Evolutionary conservation across 352 stramenopile genomes (phyloP).

Genomic region (Pythium graminicola): DNA sequence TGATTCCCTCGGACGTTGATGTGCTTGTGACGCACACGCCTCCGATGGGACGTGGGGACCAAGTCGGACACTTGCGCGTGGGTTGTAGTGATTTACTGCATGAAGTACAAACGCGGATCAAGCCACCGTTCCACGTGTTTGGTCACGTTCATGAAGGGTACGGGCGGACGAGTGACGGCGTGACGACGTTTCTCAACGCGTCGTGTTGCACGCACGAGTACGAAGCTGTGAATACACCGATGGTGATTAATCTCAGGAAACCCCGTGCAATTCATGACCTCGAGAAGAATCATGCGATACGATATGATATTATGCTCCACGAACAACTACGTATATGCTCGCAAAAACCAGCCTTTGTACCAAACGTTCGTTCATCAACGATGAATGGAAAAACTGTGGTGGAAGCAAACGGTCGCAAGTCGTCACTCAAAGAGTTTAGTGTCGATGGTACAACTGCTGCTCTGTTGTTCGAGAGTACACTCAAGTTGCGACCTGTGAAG

Average conservation of each 20-base stretch:
- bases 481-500: slow-evolving; percentile 55
- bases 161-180: slow-evolving; percentile 54
- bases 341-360: slow-evolving; percentile 48
- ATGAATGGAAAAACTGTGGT: not conserved
- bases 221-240: slow-evolving; percentile 54
- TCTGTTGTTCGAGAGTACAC: slow-evolving; percentile 63
- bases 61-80: slow-evolving; percentile 40
- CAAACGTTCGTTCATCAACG: not conserved
- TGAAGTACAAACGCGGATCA: slow-evolving; percentile 60
- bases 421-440: slow-evolving; percentile 46
- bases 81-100: slow-evolving; percentile 71
- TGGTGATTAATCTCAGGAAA: slow-evolving; percentile 45
- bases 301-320: slow-evolving; percentile 52
- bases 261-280: slow-evolving; percentile 15
- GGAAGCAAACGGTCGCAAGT: not conserved
- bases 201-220: slow-evolving; percentile 74
- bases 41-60: slow-evolving; percentile 71
- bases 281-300: slow-evolving; percentile 28
- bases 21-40: slow-evolving; percentile 87
- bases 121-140: slow-evolving; percentile 81
- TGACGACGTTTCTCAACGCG: slow-evolving; percentile 85
- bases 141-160: slow-evolving; percentile 89
- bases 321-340: slow-evolving; percentile 57
- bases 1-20: slow-evolving; percentile 60
- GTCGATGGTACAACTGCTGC: slow-evolving; percentile 59